A percentile compares a stretch with the other conserved stretches of the same genome.
Conservation (phyloP, 768 basidiomycete genomes). For the Stropharia rugosoannulata region DNA sequence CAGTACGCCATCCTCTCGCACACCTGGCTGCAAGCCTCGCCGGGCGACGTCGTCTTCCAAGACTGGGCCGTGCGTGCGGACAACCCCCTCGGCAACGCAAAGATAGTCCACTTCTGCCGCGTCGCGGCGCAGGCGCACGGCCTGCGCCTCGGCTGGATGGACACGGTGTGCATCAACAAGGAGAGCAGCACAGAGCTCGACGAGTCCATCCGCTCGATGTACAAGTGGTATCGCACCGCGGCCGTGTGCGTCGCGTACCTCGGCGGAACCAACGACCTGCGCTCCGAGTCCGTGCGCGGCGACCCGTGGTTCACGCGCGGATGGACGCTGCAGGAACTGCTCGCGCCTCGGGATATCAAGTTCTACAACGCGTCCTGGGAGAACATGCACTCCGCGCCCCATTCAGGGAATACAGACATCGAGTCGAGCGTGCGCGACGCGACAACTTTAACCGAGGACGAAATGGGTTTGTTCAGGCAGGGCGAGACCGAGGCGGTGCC, state of each 20-base stretch:
- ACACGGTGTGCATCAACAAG: conserved; percentile 16
- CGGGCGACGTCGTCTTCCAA: conserved; percentile 2
- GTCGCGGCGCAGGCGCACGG: conserved; percentile 2
- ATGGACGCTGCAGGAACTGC: conserved; percentile 17
- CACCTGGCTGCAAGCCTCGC: conserved; percentile 8
- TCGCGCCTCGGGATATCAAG: conserved; percentile 2
- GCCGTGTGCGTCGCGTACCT: conserved; percentile 10
- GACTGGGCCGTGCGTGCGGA: neutral
- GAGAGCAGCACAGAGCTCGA: conserved; percentile 13
- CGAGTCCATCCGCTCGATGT: conserved; percentile 17
- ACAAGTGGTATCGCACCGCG: conserved; percentile 11
- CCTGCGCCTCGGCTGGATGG: conserved; percentile 10
- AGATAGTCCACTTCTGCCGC: conserved; percentile 8
- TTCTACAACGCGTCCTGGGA: conserved; percentile 11
- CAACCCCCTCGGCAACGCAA: conserved; percentile 3
- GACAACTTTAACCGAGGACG: conserved; percentile 2
- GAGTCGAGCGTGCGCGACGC: conserved; percentile 2
- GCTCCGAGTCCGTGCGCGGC: conserved; percentile 3
- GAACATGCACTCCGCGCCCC: neutral
- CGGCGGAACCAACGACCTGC: neutral
- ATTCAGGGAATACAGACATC: neutral
- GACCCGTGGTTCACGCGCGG: conserved; percentile 16
- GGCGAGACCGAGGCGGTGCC: neutral
- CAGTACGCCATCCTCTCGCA: conserved; percentile 13
- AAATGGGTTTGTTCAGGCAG: neutral